Evolutionary conservation across 164 flowering plant species (phyloP), one percentile per base, ranked within the genome.

Genomic region (Liquidambar formosana): DNA sequence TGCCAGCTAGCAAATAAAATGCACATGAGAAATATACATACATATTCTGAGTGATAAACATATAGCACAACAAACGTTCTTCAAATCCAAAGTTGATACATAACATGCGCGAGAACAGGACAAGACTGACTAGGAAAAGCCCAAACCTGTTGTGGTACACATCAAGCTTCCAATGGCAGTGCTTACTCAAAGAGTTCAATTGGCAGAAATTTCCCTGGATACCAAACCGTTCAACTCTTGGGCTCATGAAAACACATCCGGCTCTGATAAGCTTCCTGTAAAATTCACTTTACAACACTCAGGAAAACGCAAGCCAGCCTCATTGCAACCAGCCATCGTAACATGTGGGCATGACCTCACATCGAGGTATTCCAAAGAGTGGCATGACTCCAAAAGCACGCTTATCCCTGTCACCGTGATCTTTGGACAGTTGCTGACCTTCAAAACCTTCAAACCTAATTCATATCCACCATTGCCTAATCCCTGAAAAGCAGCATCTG

Each of bases 251-350:
- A 80, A 63, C 14, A 79, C 65, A 73, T 86, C 88, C 14, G 87
- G 83, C 74, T 85, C 94, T 0, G 72, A 53, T 68, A 88, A 80
- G 66, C 89, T 86, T 54, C 96, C 95, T 11, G 63, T 52, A 62
- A 82, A 96, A 56, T 85, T 88, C 45, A 96, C 95, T 76, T 79
- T 89, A 77, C 99, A 96, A 45, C 56, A 61, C 26, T 71, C 79
- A 15, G 96, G 92, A 74, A 93, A 89, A 63, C 71, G 84, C 69
- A 96, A 60, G 5, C 96, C 98, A 68, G 93, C 99, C 83, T 85
- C 88, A 43, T 79, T 84, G 61, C 97, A 90, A 21, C 75, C 80
- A 10, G 67, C 80, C 81, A 86, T 76, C 0, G 95, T 85, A 13
- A 90, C 48, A 56, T 77, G 81, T 3, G 96, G 96, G 75, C 97